Percentiles rank a stretch among this genome's conserved stretches.
Conservation (phyloP, 371 early-diverging fungal species). For the Sporodiniella umbellata region DNA sequence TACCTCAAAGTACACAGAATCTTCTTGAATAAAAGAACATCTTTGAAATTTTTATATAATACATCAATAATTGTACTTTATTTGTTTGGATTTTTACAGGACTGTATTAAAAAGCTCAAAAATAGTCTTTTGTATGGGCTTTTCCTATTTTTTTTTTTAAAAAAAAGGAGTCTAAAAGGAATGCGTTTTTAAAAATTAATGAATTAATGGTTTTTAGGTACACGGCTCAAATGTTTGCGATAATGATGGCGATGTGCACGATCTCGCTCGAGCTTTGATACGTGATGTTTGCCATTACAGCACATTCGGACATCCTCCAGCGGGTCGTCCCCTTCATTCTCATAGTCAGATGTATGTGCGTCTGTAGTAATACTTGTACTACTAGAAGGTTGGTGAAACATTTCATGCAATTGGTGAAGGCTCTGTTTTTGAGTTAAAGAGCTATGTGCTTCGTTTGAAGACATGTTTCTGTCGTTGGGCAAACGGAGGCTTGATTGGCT, state of each 20-base stretch:
- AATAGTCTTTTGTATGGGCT: neutral
- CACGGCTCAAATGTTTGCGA: slow-evolving; percentile 20
- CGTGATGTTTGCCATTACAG: slow-evolving; percentile 56
- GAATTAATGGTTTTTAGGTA: neutral
- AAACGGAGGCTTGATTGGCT: slow-evolving; percentile 2
- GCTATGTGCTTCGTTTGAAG: slow-evolving; percentile 10
- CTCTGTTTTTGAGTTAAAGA: slow-evolving; percentile 29
- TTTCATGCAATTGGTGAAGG: slow-evolving; percentile 29
- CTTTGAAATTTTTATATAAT: too few species aligned
- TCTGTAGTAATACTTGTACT: slow-evolving; percentile 3
- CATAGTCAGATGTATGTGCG: slow-evolving; percentile 1
- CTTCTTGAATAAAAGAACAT: slow-evolving; percentile 7
- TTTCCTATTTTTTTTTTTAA: too few species aligned
- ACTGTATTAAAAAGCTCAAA: neutral
- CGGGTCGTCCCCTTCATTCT: slow-evolving; percentile 31
- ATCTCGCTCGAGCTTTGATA: slow-evolving; percentile 40
- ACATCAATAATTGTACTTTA: too few species aligned
- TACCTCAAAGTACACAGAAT: slow-evolving; percentile 43
- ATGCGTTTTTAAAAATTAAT: neutral
- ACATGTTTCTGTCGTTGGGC: neutral
- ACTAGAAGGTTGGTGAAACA: slow-evolving; percentile 17
- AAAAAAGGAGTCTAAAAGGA: neutral
- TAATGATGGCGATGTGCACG: slow-evolving; percentile 28
- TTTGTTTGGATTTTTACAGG: neutral
- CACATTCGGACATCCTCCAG: slow-evolving; percentile 53